Base-by-base conservation (phyloP, 345 rosid species). In the Arabis hirsuta region DNA sequence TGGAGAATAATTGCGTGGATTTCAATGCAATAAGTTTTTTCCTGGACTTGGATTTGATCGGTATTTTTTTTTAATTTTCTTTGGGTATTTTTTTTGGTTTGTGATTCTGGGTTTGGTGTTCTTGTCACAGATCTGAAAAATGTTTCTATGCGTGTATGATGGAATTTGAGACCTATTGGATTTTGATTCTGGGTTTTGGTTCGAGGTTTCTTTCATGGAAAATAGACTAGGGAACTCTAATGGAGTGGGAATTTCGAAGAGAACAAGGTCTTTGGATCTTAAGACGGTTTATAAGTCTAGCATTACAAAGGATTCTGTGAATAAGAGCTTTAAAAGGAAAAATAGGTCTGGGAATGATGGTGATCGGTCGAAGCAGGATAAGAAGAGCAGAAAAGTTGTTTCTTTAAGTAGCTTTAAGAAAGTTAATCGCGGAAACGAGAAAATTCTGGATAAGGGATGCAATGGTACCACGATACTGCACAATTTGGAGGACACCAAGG, bases 251-350 rank as follows among this genome's bases (percentile, higher is more conserved):
- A 79, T 83, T 83, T 82, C 88, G 62, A 82, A 83, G 82, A 90
- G 82, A 80, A 76, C 95, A 39, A 95, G 96, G 82, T 90, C 96
- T 6, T 77, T 95, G 92, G 99, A 91, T 83, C 88, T 91, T 69
- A 95, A 87, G 82, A 95, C 90, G 81, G 62, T 95, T 43, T 95
- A 91, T 72, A 71, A 88, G 44, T 73, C 86, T 43, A 82, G 76
- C 63, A 78, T 64, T 75, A 60, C 82, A 3, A 84, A 80, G 64
- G 89, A 82, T 76, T 72, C 73, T 45, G 75, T 57, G n/a, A 72
- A 41, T 32, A 85, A 82, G 81, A 82, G 76, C 48, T 73, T 82
- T 70, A 94, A 94, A 81, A 80, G 96, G 74, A 91, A 90, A 69
- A 74, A 45, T 48, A 74, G 82, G 62, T 36, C 76, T 43, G 77